A percentile compares a stretch with the other conserved stretches of the same genome.
Conservation (phyloP, 2,329 filamentous ascomycete genomes). For the Teratosphaeria nubilosa region DNA sequence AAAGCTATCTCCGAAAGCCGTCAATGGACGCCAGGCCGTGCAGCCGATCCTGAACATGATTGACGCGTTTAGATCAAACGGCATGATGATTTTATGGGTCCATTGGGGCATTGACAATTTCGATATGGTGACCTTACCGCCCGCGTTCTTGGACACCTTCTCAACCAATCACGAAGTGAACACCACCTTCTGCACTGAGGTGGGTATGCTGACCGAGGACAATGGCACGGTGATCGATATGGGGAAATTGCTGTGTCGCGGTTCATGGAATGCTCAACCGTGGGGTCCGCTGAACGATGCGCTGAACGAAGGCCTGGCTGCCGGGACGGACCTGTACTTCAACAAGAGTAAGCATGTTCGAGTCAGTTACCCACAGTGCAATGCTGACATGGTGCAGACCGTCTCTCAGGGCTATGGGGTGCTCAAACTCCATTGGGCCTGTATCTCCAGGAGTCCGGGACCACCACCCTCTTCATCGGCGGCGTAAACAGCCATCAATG, state of each 20-base stretch:
- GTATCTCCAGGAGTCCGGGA: constrained; percentile 23
- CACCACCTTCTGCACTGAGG: constrained; percentile 22
- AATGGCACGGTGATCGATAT: constrained; percentile 18
- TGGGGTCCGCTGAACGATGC: constrained; percentile 19
- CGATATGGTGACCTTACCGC: constrained; percentile 22
- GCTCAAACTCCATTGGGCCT: constrained; percentile 23
- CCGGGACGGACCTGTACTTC: constrained; percentile 21
- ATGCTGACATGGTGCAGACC: constrained; percentile 10
- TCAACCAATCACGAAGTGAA: constrained; percentile 13
- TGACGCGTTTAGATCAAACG: constrained; percentile 15
- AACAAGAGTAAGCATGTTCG: constrained; percentile 16
- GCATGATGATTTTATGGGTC: constrained; percentile 21
- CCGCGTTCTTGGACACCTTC: constrained; percentile 20
- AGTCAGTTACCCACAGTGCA: not conserved
- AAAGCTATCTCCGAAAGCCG: constrained; percentile 16
- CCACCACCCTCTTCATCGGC: constrained; percentile 25
- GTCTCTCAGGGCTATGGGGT: constrained; percentile 23
- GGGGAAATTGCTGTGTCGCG: constrained; percentile 19
- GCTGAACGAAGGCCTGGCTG: constrained; percentile 17
- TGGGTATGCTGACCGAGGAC: constrained; percentile 16
- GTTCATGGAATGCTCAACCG: constrained; percentile 22
- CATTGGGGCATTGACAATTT: constrained; percentile 24
- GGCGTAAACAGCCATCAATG: constrained; percentile 26
- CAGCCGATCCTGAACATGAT: constrained; percentile 23
- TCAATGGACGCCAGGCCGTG: constrained; percentile 15